These are phyloP conservation scores for Ichthyophthirius multifiliis DNA, from an alignment of 169 alveolate species.

Conservation along the genomic window DNA sequence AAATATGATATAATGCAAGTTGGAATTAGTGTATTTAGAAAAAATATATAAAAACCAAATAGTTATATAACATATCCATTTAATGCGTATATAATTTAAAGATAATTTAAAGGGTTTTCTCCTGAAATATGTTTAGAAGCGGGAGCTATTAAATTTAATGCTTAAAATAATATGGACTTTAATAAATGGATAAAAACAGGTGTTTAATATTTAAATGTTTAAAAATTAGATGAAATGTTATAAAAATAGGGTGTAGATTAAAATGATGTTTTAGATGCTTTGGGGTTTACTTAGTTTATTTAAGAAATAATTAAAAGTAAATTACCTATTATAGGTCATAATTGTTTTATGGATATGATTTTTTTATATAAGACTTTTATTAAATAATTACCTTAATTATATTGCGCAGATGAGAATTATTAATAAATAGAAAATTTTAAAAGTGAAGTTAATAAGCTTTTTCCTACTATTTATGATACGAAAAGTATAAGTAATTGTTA, in stretches of 20 bases:
- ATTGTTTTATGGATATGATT: neutral
- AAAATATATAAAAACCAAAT: neutral
- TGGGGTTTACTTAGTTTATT: neutral
- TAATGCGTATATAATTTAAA: neutral
- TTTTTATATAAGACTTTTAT: neutral
- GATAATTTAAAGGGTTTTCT: neutral
- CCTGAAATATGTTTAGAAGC: neutral
- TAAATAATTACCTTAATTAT: neutral
- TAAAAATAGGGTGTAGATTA: too few relatives aligned
- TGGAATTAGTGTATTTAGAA: neutral
- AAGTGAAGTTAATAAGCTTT: neutral
- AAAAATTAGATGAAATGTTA: too few relatives aligned
- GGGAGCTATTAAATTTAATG: neutral
- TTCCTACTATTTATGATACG: neutral
- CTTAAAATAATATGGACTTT: neutral
- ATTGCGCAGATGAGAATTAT: neutral
- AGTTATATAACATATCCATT: neutral
- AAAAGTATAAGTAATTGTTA: neutral
- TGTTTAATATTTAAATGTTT: neutral
- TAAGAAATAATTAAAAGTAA: neutral
- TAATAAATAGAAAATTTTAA: neutral
- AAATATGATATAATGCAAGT: neutral
- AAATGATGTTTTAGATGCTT: neutral
- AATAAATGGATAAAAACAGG: neutral
- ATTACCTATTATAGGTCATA: neutral